phyloP scores from a whole-genome alignment of 2,329 filamentous ascomycete species.

The Exserohilum turcica region DNA sequence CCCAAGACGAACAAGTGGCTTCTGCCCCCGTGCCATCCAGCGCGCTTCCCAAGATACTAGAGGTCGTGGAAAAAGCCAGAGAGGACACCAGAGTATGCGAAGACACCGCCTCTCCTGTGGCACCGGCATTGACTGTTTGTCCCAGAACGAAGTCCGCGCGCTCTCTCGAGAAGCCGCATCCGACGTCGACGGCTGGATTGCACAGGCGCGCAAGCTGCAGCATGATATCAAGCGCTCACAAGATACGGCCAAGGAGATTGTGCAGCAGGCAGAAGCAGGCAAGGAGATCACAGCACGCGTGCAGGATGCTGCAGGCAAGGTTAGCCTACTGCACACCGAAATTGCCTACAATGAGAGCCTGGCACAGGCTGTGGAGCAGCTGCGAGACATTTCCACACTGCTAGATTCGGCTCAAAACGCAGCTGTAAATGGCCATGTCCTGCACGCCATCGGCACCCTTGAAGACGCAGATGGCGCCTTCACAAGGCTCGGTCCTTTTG shows the following conservation, averaged over 20 bases:
- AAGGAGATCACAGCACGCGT: slow-evolving; percentile 67
- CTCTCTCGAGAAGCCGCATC: slow-evolving; percentile 78
- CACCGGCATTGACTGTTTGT: slow-evolving; percentile 10
- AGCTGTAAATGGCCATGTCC: slow-evolving; percentile 52
- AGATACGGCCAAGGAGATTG: slow-evolving; percentile 78
- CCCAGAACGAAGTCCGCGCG: slow-evolving; percentile 70
- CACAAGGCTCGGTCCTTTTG: slow-evolving; percentile 64
- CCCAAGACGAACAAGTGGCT: slow-evolving; percentile 61
- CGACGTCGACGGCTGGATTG: slow-evolving; percentile 84
- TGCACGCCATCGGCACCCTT: slow-evolving; percentile 55
- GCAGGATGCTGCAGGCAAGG: slow-evolving; percentile 63
- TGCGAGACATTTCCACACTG: slow-evolving; percentile 56
- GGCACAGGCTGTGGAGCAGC: slow-evolving; percentile 55
- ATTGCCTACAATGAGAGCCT: slow-evolving; percentile 64
- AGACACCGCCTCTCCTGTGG: not conserved
- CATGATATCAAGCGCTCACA: slow-evolving; percentile 83
- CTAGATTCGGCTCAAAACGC: slow-evolving; percentile 55
- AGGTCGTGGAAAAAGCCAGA: slow-evolving; percentile 57
- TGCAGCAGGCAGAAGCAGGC: slow-evolving; percentile 74
- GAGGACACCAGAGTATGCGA: slow-evolving; percentile 58
- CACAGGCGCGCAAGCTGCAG: slow-evolving; percentile 81
- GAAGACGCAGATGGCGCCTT: slow-evolving; percentile 60
- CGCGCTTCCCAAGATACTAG: slow-evolving; percentile 57
- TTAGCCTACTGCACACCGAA: slow-evolving; percentile 62
- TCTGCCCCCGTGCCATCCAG: slow-evolving; percentile 58